Conservation (phyloP, 257 asterid species). For the Mitragyna speciosa region DNA sequence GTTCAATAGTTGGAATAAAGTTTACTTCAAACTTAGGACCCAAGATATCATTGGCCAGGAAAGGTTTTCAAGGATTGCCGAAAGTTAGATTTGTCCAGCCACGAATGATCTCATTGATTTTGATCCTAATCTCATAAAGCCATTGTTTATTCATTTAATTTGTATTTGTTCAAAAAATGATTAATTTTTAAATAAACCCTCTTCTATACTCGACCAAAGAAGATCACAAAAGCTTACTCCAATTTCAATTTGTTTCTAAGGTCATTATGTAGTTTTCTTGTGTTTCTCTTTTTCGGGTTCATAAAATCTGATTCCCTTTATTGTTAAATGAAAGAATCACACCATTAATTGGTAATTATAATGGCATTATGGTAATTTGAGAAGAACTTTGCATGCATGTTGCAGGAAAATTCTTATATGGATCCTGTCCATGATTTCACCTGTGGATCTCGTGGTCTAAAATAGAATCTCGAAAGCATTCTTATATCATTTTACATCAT, state of each 20-base stretch:
- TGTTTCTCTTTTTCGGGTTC: background rate
- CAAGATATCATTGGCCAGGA: slow-evolving; percentile 15
- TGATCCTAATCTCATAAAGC: background rate
- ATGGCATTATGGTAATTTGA: background rate
- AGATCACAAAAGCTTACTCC: background rate
- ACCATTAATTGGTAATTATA: background rate
- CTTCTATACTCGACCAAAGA: background rate
- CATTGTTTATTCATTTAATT: too few species aligned
- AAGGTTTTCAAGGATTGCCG: background rate
- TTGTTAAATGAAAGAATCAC: too few species aligned
- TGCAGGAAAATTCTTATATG: too few species aligned
- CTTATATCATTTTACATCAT: too few species aligned
- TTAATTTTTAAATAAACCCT: background rate
- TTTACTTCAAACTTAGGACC: slow-evolving; percentile 9
- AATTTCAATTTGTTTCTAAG: background rate
- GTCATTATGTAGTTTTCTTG: too few species aligned
- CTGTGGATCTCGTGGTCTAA: too few species aligned
- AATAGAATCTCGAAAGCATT: too few species aligned
- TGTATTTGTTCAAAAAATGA: background rate
- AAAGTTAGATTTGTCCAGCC: slow-evolving; percentile 9
- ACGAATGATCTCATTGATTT: background rate
- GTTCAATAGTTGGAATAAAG: background rate
- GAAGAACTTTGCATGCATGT: background rate
- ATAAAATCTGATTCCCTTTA: background rate
- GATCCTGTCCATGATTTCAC: too few species aligned